phyloP scores from a whole-genome alignment of 139 green algal species.

The Coelastrella sp. region DNA sequence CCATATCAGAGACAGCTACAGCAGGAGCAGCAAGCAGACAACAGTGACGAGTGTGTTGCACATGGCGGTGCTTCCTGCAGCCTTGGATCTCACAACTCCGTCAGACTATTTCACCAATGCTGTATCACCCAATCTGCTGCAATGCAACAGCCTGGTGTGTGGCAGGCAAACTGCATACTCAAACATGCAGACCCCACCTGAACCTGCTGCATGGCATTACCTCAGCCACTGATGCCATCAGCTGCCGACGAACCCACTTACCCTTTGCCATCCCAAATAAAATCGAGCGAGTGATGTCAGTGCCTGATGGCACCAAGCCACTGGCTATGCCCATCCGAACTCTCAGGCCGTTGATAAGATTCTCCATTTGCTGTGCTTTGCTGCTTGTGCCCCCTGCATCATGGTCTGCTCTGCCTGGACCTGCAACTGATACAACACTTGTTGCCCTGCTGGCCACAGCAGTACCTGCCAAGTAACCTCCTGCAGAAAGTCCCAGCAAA shows the following conservation, averaged over 20 bases:
- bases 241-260: neutral
- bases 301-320: slow-evolving; percentile 45
- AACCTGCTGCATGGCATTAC: neutral
- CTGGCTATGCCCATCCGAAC: slow-evolving; percentile 66
- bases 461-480: no score
- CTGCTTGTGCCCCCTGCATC: no score
- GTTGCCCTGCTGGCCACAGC: no score
- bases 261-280: slow-evolving; percentile 42
- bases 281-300: neutral
- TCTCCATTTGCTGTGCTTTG: no score
- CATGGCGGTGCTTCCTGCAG: no score
- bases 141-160: no score
- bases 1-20: slow-evolving; percentile 28
- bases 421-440: no score
- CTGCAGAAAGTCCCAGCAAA: no score
- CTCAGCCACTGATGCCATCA: neutral
- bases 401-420: no score
- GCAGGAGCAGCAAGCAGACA: neutral
- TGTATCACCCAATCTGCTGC: neutral
- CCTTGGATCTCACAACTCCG: no score
- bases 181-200: neutral
- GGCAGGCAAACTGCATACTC: neutral
- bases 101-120: no score
- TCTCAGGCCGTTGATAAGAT: slow-evolving; percentile 49
- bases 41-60: neutral